These are phyloP conservation scores for Arachnopeziza araneosa DNA, from an alignment of 2,329 filamentous ascomycete genomes.

Conservation along the genomic window DNA sequence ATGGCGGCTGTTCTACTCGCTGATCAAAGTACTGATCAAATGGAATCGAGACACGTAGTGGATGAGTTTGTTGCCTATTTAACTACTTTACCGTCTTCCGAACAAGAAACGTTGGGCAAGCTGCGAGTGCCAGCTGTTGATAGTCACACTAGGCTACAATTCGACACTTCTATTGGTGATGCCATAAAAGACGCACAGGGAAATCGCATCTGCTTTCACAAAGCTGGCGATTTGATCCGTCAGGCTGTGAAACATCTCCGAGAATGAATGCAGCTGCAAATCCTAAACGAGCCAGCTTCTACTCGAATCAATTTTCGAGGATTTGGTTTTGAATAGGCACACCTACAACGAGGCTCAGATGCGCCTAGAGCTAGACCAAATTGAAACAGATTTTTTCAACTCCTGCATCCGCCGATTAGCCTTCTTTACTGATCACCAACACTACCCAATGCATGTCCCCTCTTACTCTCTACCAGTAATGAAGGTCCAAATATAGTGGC, in stretches of 20 bases:
- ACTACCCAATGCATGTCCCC: too few species aligned
- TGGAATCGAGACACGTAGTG: conserved; percentile 8
- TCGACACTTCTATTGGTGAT: conserved; percentile 13
- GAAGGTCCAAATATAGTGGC: too few species aligned
- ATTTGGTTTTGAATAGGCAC: too few species aligned
- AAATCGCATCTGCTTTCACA: conserved; percentile 12
- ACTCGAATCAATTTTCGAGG: too few species aligned
- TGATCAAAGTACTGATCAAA: conserved; percentile 12
- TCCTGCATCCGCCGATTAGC: too few species aligned
- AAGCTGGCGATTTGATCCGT: conserved; percentile 9
- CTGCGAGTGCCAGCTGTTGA: conserved; percentile 14
- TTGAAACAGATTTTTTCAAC: too few species aligned
- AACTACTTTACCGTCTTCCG: conserved; percentile 8
- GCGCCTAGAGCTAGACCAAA: too few species aligned
- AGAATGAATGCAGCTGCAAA: conserved; percentile 1
- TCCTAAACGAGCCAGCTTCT: background rate
- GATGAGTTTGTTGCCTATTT: conserved; percentile 14
- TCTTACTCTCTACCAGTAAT: too few species aligned
- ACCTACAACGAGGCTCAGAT: too few species aligned
- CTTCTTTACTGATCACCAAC: too few species aligned
- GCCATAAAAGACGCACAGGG: conserved; percentile 11
- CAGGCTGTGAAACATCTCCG: conserved; percentile 9
- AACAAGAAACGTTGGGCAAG: conserved; percentile 10
- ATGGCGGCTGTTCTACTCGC: conserved; percentile 9
- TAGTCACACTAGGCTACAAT: conserved; percentile 9